Percentiles rank a stretch among this genome's conserved stretches.
These are phyloP conservation scores for Marvania coccoides DNA, from an alignment of 139 green algal species.

Conservation along the genomic window DNA sequence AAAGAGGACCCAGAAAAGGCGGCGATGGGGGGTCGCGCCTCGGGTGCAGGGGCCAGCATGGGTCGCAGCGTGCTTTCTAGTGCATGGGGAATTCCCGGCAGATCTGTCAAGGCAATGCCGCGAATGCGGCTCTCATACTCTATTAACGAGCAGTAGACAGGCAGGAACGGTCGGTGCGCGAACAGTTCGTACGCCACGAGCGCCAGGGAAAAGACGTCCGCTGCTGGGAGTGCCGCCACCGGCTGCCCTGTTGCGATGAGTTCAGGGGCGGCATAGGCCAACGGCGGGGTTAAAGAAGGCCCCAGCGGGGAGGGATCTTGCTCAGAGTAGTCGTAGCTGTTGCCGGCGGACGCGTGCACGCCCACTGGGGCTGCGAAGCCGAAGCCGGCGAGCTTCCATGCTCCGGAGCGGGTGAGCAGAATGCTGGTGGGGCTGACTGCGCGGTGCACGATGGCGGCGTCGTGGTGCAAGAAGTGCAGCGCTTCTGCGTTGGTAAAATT, in stretches of 20 bases:
- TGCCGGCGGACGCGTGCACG: background rate
- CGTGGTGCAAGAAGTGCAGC: constrained; percentile 71
- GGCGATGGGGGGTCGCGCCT: constrained; percentile 29
- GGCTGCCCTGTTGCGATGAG: constrained; percentile 32
- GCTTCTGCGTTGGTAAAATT: no score
- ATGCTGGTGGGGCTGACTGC: constrained; percentile 42
- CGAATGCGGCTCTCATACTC: constrained; percentile 33
- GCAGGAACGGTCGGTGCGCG: constrained; percentile 23
- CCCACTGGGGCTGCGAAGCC: constrained; percentile 27
- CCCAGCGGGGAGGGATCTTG: constrained; percentile 16
- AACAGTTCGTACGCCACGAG: constrained; percentile 55
- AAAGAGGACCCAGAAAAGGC: constrained; percentile 39
- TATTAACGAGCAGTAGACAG: constrained; percentile 5
- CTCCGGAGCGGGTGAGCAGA: constrained; percentile 33
- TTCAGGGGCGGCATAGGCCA: constrained; percentile 71
- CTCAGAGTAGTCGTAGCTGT: constrained; percentile 20
- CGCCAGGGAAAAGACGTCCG: constrained; percentile 73
- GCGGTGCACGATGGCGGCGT: constrained; percentile 66
- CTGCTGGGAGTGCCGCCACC: constrained; percentile 19
- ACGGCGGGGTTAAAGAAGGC: constrained; percentile 22
- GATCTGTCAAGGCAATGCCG: constrained; percentile 22
- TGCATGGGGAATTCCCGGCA: constrained; percentile 14
- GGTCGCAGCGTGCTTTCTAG: constrained; percentile 27
- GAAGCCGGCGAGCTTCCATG: constrained; percentile 74
- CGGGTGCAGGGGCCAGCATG: constrained; percentile 40